Base-by-base conservation (phyloP, 2,329 filamentous ascomycete genomes). In the Coleophoma crateriformis region DNA sequence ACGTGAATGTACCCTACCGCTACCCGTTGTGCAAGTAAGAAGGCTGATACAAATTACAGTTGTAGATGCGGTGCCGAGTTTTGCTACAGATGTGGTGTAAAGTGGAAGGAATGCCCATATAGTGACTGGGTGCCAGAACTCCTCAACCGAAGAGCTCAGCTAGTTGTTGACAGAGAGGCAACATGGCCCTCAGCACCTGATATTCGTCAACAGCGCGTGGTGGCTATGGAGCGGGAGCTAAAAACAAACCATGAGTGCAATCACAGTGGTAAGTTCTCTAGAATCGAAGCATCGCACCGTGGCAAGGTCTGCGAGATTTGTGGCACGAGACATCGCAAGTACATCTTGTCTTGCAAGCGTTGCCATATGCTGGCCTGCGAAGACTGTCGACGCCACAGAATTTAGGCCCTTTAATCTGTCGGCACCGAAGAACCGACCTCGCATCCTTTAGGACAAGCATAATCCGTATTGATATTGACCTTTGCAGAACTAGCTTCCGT, bases 51-150 rank as follows among this genome's bases (percentile, higher is more conserved):
- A 45, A 49, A 54, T 48, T 17, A 49, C 33, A 58, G 55, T 43
- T 58, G 53, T 48, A 54, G 51, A 50, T 58, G 55, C 37, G 47
- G 41, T 32, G 49, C 55, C 34, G 44, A 58, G 39, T 58, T 57
- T 51, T 58, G 56, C 49, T 58, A 58, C 34, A 55, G 44, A 53
- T 58, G 50, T 46, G 51, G 51, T n/a, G 42, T 53, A 45, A 56
- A 53, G 44, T 58, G 56, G 54, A 59, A 57, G 42, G 50, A 56
- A 48, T 59, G 57, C 42, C 39, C 4, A 35, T 59, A 54, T 51
- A 48, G 45, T 32, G 54, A 58, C 45, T 59, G 55, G 55, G 56
- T 45, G 45, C 42, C 40, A 39, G 49, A 54, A 51, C 49, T 56
- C 38, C 51, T 53, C 39, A 13, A 57, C 51, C 47, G 22, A 51